phyloP scores from a whole-genome alignment of 164 flowering plant genomes.

The Hamamelis virginiana region DNA sequence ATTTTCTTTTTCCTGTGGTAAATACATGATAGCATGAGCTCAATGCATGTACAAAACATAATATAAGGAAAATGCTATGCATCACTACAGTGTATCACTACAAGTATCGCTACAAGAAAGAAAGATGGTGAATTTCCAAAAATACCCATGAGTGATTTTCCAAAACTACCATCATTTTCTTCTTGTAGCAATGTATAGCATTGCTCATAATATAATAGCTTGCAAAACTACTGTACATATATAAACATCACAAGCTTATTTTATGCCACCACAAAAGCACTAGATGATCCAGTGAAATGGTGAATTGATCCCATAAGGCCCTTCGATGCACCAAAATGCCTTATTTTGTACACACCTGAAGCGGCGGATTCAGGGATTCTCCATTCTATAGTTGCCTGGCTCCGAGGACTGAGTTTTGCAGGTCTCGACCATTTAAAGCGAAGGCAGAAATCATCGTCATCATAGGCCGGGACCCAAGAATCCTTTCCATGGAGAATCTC shows the following conservation, averaged over 20 bases:
- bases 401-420: constrained; percentile 60
- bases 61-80: too few relatives aligned
- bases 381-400: constrained; percentile 88
- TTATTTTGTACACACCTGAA: constrained; percentile 78
- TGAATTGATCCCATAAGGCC: constrained; percentile 57
- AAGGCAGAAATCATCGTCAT: constrained; percentile 92
- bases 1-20: too few relatives aligned
- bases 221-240: background rate
- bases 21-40: too few relatives aligned
- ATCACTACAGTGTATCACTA: too few relatives aligned
- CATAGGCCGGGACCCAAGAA: constrained; percentile 79
- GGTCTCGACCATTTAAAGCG: constrained; percentile 92
- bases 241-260: background rate
- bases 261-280: constrained; percentile 79
- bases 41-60: too few relatives aligned
- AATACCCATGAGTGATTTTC: too few relatives aligned
- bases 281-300: constrained; percentile 82
- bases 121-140: too few relatives aligned
- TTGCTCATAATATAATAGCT: too few relatives aligned
- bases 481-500: constrained; percentile 63
- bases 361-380: constrained; percentile 63
- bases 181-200: too few relatives aligned
- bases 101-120: too few relatives aligned
- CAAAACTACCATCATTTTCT: too few relatives aligned
- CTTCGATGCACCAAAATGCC: constrained; percentile 90